Conservation (phyloP, 257 asterid genomes). For the Nicotiana tomentosiformis region DNA sequence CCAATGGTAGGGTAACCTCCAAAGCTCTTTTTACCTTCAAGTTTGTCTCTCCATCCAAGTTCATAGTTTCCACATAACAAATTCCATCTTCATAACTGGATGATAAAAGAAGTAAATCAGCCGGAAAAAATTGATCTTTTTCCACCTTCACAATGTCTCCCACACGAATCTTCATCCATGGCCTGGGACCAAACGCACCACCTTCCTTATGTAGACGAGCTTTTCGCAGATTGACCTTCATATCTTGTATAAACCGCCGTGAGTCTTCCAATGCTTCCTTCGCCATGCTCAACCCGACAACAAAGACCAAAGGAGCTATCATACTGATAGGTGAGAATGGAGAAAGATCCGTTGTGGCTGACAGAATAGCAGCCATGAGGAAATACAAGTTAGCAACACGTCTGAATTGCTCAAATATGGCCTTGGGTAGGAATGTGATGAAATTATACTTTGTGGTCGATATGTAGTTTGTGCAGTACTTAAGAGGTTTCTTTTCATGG, state of each 20-base stretch:
- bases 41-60: conserved; percentile 95
- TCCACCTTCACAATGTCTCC: conserved; percentile 89
- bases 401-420: conserved; percentile 82
- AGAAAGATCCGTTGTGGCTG: conserved; percentile 63
- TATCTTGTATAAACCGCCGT: conserved; percentile 82
- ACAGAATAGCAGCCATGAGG: conserved; percentile 77
- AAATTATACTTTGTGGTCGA: conserved; percentile 94
- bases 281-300: conserved; percentile 98
- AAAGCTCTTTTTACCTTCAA: conserved; percentile 80
- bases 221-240: conserved; percentile 89
- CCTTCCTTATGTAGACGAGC: conserved; percentile 50
- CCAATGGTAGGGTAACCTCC: conserved; percentile 61
- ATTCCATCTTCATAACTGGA: conserved; percentile 92
- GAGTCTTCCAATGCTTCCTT: conserved; percentile 95
- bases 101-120: conserved; percentile 82
- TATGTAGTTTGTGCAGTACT: conserved; percentile 65
- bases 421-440: conserved; percentile 83
- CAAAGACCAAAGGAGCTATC: conserved; percentile 88
- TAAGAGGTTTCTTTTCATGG: conserved; percentile 63
- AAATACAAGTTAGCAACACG: conserved; percentile 96
- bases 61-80: conserved; percentile 95
- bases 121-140: conserved; percentile 85
- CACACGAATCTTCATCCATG: conserved; percentile 90
- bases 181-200: conserved; percentile 59
- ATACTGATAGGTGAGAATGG: conserved; percentile 77